Percentiles rank a stretch among this genome's conserved stretches.
Evolutionary conservation across 805 yeast genomes (phyloP).

Genomic region (Wickerhamomyces tratensis): DNA sequence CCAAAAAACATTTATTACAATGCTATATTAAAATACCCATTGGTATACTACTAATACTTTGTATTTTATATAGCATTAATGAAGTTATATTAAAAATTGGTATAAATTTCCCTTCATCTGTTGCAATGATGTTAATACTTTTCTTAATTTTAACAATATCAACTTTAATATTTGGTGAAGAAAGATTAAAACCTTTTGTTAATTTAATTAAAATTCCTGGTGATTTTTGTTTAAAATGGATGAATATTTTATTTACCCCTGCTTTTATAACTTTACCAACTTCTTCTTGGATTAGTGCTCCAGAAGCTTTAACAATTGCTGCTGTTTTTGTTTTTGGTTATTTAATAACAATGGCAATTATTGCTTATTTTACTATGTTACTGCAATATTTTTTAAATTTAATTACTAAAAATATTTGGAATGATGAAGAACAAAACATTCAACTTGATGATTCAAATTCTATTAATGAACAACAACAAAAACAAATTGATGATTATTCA

Average conservation of each 20-base stretch:
- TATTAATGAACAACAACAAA: neutral
- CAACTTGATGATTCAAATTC: slow-evolving; percentile 3
- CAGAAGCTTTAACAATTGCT: slow-evolving; percentile 64
- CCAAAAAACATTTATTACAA: slow-evolving; percentile 11
- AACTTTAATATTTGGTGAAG: slow-evolving; percentile 27
- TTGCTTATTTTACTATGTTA: slow-evolving; percentile 37
- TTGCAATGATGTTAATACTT: slow-evolving; percentile 55
- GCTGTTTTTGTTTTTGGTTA: slow-evolving; percentile 67
- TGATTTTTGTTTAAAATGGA: slow-evolving; percentile 68
- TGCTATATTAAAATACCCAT: slow-evolving; percentile 15
- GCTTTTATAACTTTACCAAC: slow-evolving; percentile 66
- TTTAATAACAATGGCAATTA: slow-evolving; percentile 35
- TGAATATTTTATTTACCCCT: slow-evolving; percentile 70
- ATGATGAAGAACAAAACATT: slow-evolving; percentile 16
- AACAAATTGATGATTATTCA: neutral
- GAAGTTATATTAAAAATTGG: slow-evolving; percentile 15
- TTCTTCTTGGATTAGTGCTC: slow-evolving; percentile 52
- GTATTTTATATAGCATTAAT: slow-evolving; percentile 16
- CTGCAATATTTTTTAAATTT: slow-evolving; percentile 21
- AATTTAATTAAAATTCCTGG: slow-evolving; percentile 45
- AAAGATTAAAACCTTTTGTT: slow-evolving; percentile 15
- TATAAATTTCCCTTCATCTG: slow-evolving; percentile 60
- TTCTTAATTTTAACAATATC: slow-evolving; percentile 34
- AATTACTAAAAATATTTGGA: slow-evolving; percentile 9
- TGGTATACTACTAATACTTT: slow-evolving; percentile 12